These are phyloP conservation scores for Spongospora subterranea DNA, from an alignment of 208 protist species.

Conservation along the genomic window DNA sequence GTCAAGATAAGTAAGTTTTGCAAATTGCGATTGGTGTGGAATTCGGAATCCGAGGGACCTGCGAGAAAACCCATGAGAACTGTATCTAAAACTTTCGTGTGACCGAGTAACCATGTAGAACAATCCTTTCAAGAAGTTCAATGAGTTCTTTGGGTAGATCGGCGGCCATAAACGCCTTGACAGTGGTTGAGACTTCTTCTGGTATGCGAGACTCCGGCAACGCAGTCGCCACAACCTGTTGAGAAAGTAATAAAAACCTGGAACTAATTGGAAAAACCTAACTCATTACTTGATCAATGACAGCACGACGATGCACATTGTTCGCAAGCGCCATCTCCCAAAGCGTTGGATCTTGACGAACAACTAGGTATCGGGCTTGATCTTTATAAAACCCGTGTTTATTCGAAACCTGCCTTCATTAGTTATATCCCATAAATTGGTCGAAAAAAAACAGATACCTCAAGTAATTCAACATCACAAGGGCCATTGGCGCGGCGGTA, in stretches of 20 bases:
- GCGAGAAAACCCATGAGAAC: not conserved
- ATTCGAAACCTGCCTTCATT: too few species aligned
- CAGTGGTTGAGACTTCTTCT: slow-evolving; percentile 96
- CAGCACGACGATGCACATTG: slow-evolving; percentile 85
- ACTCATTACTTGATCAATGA: slow-evolving; percentile 98
- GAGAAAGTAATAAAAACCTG: not conserved
- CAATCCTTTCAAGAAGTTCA: slow-evolving; percentile 99
- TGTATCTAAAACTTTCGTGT: not conserved
- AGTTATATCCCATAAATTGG: too few species aligned
- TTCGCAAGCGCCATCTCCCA: slow-evolving; percentile 94
- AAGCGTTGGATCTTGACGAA: slow-evolving; percentile 93
- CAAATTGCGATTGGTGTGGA: slow-evolving; percentile 96
- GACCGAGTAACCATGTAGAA: slow-evolving; percentile 85
- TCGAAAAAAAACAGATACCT: too few species aligned
- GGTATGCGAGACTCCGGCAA: slow-evolving; percentile 93
- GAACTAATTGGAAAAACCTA: not conserved
- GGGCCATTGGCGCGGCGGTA: slow-evolving; percentile 87
- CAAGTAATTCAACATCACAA: slow-evolving; percentile 95
- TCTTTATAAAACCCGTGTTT: slow-evolving; percentile 96
- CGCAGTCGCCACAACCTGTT: slow-evolving; percentile 92
- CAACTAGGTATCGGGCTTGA: slow-evolving; percentile 93
- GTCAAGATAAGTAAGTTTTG: slow-evolving; percentile 99
- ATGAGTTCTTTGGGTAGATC: slow-evolving; percentile 98
- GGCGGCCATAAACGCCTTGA: slow-evolving; percentile 98
- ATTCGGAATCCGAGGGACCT: slow-evolving; percentile 77